phyloP scores from a whole-genome alignment of 2,329 filamentous ascomycete genomes.

The Zymoseptoria ardabiliae region DNA sequence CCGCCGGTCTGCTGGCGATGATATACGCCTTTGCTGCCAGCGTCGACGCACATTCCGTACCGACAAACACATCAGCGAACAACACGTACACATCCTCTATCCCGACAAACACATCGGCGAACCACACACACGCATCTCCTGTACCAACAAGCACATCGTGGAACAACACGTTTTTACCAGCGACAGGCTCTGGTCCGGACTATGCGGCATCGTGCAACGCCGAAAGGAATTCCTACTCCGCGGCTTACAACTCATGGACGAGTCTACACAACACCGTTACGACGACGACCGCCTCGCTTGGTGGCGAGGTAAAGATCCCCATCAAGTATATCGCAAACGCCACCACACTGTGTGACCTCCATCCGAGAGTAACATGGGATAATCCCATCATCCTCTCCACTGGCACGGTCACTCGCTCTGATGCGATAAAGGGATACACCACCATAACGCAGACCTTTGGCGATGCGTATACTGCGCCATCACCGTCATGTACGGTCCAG shows the following conservation, averaged over 20 bases:
- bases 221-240: slow-evolving; percentile 1
- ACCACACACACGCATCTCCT: too few species aligned
- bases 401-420: slow-evolving; percentile 7
- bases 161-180: background rate
- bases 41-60: background rate
- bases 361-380: slow-evolving; percentile 22
- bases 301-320: slow-evolving; percentile 11
- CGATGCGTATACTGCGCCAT: slow-evolving; percentile 11
- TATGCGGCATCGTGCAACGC: slow-evolving; percentile 6
- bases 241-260: slow-evolving; percentile 1
- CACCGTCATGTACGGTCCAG: slow-evolving; percentile 20
- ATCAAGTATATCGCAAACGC: slow-evolving; percentile 25
- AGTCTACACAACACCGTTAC: slow-evolving; percentile 1
- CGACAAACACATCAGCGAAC: background rate
- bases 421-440: slow-evolving; percentile 7
- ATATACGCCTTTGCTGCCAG: slow-evolving; percentile 6
- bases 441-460: slow-evolving; percentile 8
- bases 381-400: slow-evolving; percentile 18
- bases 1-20: slow-evolving; percentile 10
- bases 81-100: background rate
- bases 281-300: slow-evolving; percentile 8
- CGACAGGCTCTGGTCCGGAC: slow-evolving; percentile 7
- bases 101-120: too few species aligned
- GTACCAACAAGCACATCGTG: too few species aligned
- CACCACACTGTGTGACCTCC: slow-evolving; percentile 26